phyloP scores from a whole-genome alignment of 2,329 filamentous ascomycete species.

The Xylariales sp. region DNA sequence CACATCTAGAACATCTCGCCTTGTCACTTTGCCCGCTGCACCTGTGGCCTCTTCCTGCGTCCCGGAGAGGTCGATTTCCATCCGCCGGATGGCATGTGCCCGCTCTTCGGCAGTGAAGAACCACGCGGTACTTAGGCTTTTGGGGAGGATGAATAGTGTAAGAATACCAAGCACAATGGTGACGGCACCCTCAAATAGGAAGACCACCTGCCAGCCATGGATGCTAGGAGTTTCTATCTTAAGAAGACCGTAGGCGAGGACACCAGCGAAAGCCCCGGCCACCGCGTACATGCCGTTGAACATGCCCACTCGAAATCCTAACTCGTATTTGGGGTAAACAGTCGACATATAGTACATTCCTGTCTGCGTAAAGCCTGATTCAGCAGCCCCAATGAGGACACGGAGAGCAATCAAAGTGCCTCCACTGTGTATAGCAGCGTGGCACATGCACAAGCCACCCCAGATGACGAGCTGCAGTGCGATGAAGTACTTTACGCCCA shows the following conservation, averaged over 20 bases:
- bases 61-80: constrained; percentile 19
- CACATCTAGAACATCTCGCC: constrained; percentile 10
- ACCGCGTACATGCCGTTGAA: constrained; percentile 15
- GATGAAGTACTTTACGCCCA: constrained; percentile 12
- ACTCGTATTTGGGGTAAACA: constrained; percentile 12
- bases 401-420: constrained; percentile 12
- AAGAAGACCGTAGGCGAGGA: constrained; percentile 12
- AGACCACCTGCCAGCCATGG: constrained; percentile 13
- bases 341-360: constrained; percentile 16
- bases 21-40: constrained; percentile 3
- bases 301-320: constrained; percentile 13
- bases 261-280: constrained; percentile 17
- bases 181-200: constrained; percentile 12
- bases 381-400: constrained; percentile 15
- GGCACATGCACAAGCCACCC: constrained; percentile 17
- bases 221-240: constrained; percentile 2
- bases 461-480: constrained; percentile 11
- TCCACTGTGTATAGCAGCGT: constrained; percentile 11
- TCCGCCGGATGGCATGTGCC: constrained; percentile 18
- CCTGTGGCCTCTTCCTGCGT: constrained; percentile 8
- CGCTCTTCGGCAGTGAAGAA: constrained; percentile 27
- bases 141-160: constrained; percentile 18
- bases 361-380: constrained; percentile 16
- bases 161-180: constrained; percentile 16
- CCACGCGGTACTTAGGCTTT: constrained; percentile 16